Base-by-base conservation (phyloP, 192 early-diverging fungal species). In the Coemansia sp. region DNA sequence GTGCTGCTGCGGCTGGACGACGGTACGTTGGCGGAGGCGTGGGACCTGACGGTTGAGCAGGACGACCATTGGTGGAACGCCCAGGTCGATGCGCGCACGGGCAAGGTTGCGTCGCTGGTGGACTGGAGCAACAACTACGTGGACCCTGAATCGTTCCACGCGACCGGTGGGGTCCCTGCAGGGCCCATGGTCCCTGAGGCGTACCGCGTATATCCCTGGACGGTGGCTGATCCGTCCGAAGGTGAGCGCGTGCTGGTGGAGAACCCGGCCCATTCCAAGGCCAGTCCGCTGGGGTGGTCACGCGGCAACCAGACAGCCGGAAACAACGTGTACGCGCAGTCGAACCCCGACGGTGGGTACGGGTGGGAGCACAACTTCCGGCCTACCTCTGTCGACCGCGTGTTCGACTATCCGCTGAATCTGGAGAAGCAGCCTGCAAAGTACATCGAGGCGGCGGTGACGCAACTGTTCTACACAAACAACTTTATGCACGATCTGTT, bases 31-130 rank as follows among this genome's bases (percentile, higher is more conserved):
- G 55, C 56, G 14, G 81, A 84, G 50, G 85, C 85, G 13, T 88
- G 87, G 88, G 87, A 87, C 66, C 55, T 90, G 64, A 81, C 81
- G 22, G 70, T 88, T 14, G 85, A 88, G 54, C 75, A 86, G 69
- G 65, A 81, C 43, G 82, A 83, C 68, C 75, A 87, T 65, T 88
- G 84, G 83, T 82, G 71, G 71, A 68, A 85, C 56, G 78, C 72
- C 37, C 78, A 75, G 52, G 62, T 81, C 38, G 75, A 85, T 59
- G 66, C 76, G n/a, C 68, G 48, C 35, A 69, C 68, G 10, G 85
- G 86, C 65, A 69, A 84, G 64, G 83, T 88, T 4, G 59, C 80
- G 13, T 51, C 69, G 22, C 75, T 90, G 53, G 68, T 88, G 5
- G 87, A 88, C 79, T 90, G 88, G 88, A 78, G 83, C 16, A 68